phyloP scores from a whole-genome alignment of 352 stramenopile species.

The Phytophthora sp. region DNA sequence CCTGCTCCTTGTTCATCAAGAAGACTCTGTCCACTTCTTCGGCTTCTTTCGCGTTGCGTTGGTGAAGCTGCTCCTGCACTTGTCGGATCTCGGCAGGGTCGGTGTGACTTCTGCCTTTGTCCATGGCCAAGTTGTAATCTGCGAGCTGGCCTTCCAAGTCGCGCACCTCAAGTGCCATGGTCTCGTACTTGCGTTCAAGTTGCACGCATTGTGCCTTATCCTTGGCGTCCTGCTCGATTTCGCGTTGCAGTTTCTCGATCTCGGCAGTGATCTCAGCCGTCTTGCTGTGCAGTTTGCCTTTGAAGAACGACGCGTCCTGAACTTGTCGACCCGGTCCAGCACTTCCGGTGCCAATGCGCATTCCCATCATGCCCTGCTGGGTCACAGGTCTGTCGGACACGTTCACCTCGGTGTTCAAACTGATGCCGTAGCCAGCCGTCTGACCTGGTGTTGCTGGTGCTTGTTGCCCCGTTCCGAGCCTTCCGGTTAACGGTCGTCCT shows the following conservation, averaged over 20 bases:
- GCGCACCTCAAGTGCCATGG: slow-evolving; percentile 68
- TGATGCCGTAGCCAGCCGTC: slow-evolving; percentile 74
- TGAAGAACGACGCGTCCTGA: slow-evolving; percentile 91
- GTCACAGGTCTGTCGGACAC: slow-evolving; percentile 92
- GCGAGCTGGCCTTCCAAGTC: slow-evolving; percentile 91
- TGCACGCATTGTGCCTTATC: slow-evolving; percentile 92
- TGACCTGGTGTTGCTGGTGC: slow-evolving; percentile 66
- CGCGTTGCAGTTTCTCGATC: slow-evolving; percentile 78
- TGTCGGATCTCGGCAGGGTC: slow-evolving; percentile 72
- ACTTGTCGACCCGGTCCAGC: slow-evolving; percentile 79
- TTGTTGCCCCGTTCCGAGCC: slow-evolving; percentile 58
- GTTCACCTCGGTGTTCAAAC: slow-evolving; percentile 91
- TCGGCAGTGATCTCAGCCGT: slow-evolving; percentile 87
- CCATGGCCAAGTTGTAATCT: slow-evolving; percentile 94
- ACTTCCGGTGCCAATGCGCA: slow-evolving; percentile 74
- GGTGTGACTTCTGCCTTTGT: slow-evolving; percentile 85
- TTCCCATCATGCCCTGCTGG: slow-evolving; percentile 93
- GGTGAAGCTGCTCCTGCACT: slow-evolving; percentile 68
- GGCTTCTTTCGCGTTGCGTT: slow-evolving; percentile 84
- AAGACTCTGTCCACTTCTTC: slow-evolving; percentile 92
- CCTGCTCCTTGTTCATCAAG: slow-evolving; percentile 87
- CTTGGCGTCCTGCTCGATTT: slow-evolving; percentile 87
- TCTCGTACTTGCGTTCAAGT: slow-evolving; percentile 81
- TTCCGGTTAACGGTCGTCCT: slow-evolving; percentile 57
- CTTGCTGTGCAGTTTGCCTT: slow-evolving; percentile 91